Conservation (phyloP, 345 rosid genomes). For the Eucalyptus regnans region DNA sequence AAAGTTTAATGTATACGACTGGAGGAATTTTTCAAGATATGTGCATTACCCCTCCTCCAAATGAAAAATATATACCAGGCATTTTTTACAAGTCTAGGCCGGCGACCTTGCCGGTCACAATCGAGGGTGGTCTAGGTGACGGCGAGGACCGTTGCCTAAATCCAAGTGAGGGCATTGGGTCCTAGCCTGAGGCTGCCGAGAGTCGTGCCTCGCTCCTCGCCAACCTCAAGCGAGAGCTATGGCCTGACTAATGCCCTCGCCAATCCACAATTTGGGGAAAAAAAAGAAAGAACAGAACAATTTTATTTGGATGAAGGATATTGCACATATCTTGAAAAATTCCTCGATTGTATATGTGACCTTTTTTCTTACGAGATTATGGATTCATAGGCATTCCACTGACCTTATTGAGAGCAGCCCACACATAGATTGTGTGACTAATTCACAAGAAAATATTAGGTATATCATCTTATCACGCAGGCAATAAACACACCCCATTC, state of each 20-base stretch:
- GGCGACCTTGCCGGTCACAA: too few species aligned
- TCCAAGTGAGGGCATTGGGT: fast-evolving
- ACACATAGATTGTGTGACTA: background rate
- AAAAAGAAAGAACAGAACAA: too few species aligned
- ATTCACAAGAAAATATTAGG: background rate
- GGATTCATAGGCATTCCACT: background rate
- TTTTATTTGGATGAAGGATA: background rate
- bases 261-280: fast-evolving
- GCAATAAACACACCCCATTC: background rate
- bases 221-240: too few species aligned
- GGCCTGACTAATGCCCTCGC: too few species aligned
- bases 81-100: background rate
- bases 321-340: background rate
- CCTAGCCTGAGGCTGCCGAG: fast-evolving
- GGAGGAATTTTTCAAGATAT: background rate
- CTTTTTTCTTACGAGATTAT: too few species aligned
- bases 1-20: background rate
- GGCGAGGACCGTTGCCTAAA: too few species aligned
- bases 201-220: fast-evolving
- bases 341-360: background rate
- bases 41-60: background rate
- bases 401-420: background rate
- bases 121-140: too few species aligned
- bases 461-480: background rate
- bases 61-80: background rate